A percentile compares a stretch with the other conserved stretches of the same genome.
phyloP scores from a whole-genome alignment of 129 eudicot species.

The Rutidosis leptorrhynchoides region DNA sequence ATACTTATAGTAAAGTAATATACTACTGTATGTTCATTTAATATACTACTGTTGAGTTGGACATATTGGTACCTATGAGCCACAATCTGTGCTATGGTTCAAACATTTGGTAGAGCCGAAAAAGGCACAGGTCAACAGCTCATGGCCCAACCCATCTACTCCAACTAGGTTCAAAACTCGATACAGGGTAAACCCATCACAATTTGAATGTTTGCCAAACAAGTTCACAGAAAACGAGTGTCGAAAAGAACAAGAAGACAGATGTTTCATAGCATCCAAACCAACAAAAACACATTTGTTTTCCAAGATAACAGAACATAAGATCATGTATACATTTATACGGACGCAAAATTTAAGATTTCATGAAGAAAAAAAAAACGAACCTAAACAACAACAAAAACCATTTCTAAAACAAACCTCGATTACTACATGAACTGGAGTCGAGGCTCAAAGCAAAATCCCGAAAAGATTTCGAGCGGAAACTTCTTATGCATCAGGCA shows the following conservation, averaged over 20 bases:
- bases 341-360: slow-evolving; percentile 23
- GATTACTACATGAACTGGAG: slow-evolving; percentile 27
- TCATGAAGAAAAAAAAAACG: neutral
- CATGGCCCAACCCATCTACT: neutral
- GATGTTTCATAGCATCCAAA: neutral
- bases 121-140: neutral
- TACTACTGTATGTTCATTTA: too few relatives aligned
- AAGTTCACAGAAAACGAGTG: neutral
- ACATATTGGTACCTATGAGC: neutral
- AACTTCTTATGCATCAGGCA: slow-evolving; percentile 42
- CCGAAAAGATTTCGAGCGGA: slow-evolving; percentile 48
- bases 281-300: neutral
- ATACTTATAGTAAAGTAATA: too few relatives aligned
- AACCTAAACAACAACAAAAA: slow-evolving; percentile 2
- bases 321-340: slow-evolving; percentile 8
- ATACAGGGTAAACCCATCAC: neutral
- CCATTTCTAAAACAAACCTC: neutral
- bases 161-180: neutral
- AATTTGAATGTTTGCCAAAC: neutral
- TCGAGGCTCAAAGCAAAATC: slow-evolving; percentile 56
- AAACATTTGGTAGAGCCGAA: neutral
- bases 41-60: too few relatives aligned
- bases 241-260: neutral
- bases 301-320: slow-evolving; percentile 9
- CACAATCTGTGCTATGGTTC: neutral